A percentile compares a stretch with the other conserved stretches of the same genome.
phyloP scores from a whole-genome alignment of 495 filamentous ascomycete genomes.

The Lasiosphaeria ovina region DNA sequence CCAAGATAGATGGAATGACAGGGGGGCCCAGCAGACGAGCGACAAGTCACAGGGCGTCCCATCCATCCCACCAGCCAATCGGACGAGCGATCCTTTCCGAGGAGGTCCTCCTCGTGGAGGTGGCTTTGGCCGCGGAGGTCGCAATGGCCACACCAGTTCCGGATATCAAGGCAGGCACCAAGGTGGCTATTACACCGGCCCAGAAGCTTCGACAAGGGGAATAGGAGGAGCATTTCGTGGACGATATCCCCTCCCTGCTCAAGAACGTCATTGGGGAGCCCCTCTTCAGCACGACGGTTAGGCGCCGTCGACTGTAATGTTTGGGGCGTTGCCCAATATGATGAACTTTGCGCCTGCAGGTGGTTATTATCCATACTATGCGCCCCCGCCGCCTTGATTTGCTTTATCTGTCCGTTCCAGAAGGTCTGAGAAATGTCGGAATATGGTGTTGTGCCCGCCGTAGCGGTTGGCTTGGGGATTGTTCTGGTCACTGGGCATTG shows the following conservation, averaged over 20 bases:
- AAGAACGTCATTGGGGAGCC: slow-evolving; percentile 4
- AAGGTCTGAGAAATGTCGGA: no score
- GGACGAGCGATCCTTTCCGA: neutral
- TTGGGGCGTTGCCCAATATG: slow-evolving; percentile 6
- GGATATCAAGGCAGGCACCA: neutral
- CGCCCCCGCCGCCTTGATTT: neutral
- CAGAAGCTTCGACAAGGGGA: slow-evolving; percentile 1
- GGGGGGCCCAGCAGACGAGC: neutral
- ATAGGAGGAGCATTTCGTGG: slow-evolving; percentile 8
- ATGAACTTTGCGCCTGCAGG: slow-evolving; percentile 1
- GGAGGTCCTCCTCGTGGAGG: neutral
- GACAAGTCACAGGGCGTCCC: neutral
- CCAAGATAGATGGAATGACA: neutral
- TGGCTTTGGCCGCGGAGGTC: slow-evolving; percentile 3
- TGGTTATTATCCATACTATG: slow-evolving; percentile 1
- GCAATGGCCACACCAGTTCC: neutral
- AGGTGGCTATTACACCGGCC: neutral
- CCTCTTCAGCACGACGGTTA: slow-evolving; percentile 16
- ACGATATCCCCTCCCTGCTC: slow-evolving; percentile 4
- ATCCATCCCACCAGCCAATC: neutral
- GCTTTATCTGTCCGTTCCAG: no score
- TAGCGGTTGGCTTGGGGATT: no score
- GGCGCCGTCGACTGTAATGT: slow-evolving; percentile 17
- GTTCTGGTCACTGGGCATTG: no score
- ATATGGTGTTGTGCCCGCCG: no score